These are phyloP conservation scores for Halophytophthora batemanensis DNA, from an alignment of 352 stramenopile species.

Conservation along the genomic window DNA sequence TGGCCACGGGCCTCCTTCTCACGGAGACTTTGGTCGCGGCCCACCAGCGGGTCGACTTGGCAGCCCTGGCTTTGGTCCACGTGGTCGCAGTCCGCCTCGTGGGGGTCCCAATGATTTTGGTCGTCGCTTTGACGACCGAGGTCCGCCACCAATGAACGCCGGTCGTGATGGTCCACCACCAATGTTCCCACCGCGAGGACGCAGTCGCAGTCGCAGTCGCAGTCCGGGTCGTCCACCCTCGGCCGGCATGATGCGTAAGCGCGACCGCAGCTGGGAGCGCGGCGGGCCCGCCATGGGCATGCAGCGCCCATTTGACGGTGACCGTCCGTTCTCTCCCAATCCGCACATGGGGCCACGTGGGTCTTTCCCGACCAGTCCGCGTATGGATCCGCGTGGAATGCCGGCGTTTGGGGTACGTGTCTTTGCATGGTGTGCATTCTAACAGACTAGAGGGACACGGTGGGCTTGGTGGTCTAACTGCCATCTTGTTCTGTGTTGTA, in stretches of 20 bases:
- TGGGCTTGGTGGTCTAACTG: slow-evolving; percentile 2
- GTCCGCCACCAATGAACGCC: slow-evolving; percentile 26
- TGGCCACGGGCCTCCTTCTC: slow-evolving; percentile 8
- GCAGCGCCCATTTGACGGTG: slow-evolving; percentile 18
- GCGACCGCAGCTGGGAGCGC: slow-evolving; percentile 42
- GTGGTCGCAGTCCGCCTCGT: slow-evolving; percentile 17
- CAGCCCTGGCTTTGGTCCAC: slow-evolving; percentile 6
- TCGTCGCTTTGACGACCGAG: slow-evolving; percentile 32
- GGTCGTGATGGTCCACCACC: slow-evolving; percentile 19
- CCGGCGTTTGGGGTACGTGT: slow-evolving; percentile 25
- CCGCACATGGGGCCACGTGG: slow-evolving; percentile 21
- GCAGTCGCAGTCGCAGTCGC: slow-evolving; percentile 32
- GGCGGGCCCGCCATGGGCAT: slow-evolving; percentile 18
- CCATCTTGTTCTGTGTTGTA: background rate
- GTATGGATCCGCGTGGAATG: slow-evolving; percentile 22
- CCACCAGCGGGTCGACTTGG: slow-evolving; percentile 14
- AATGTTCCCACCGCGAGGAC: slow-evolving; percentile 32
- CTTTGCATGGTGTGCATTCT: background rate
- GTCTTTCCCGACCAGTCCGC: slow-evolving; percentile 26
- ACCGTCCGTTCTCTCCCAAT: slow-evolving; percentile 16
- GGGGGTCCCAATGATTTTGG: slow-evolving; percentile 22
- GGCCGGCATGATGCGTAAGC: slow-evolving; percentile 32
- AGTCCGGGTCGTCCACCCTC: slow-evolving; percentile 31
- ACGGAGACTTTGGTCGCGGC: slow-evolving; percentile 18
- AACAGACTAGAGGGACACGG: too few species aligned